These are phyloP conservation scores for Metschnikowia cubensis DNA, from an alignment of 805 yeast genomes.

Conservation along the genomic window DNA sequence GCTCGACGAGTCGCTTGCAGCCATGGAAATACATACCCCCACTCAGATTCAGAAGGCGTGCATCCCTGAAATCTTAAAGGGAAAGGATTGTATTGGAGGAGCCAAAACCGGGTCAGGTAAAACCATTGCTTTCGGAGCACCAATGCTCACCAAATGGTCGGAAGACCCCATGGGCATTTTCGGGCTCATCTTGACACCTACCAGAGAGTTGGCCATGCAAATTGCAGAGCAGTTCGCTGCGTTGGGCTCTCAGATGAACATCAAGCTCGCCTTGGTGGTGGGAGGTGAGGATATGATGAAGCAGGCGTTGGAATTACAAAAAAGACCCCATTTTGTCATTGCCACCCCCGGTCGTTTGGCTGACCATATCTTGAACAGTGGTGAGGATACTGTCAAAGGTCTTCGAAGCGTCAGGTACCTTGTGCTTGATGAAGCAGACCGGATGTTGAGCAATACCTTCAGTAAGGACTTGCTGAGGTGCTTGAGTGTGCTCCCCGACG, in stretches of 20 bases:
- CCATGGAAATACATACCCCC: constrained; percentile 82
- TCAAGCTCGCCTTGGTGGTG: constrained; percentile 76
- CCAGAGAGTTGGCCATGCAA: constrained; percentile 91
- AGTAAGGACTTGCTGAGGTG: constrained; percentile 74
- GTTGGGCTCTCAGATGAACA: constrained; percentile 82
- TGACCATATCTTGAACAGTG: constrained; percentile 81
- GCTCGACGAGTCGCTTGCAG: constrained; percentile 73
- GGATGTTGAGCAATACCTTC: constrained; percentile 79
- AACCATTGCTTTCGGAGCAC: constrained; percentile 96
- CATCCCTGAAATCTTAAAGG: constrained; percentile 79
- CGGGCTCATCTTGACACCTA: constrained; percentile 87
- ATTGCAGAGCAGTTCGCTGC: constrained; percentile 97
- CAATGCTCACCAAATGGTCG: constrained; percentile 92
- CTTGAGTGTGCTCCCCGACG: constrained; percentile 64
- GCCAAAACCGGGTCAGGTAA: constrained; percentile 98
- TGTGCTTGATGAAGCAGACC: constrained; percentile 95
- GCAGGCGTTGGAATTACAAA: constrained; percentile 78
- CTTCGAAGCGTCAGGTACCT: constrained; percentile 72
- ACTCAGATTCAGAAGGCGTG: constrained; percentile 85
- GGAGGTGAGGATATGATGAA: constrained; percentile 95
- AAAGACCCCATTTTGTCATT: constrained; percentile 86
- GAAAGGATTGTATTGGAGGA: constrained; percentile 94
- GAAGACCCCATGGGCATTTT: constrained; percentile 91
- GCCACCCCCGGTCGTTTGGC: constrained; percentile 98
- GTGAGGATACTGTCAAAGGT: constrained; percentile 82